Evolutionary conservation across 805 yeast genomes (phyloP).

Genomic region (Yamadazyma sp.): DNA sequence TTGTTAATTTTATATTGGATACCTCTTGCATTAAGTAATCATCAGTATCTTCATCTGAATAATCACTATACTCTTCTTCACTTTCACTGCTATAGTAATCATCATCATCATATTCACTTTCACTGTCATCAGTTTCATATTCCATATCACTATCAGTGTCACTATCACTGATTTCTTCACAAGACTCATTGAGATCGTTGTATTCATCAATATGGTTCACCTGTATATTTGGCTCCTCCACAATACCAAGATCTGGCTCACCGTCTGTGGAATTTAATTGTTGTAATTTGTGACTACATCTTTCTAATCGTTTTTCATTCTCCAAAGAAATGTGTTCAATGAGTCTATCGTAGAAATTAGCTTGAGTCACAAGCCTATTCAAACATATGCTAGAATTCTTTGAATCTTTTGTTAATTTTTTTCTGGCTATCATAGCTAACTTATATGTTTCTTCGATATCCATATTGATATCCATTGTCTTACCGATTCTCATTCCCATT

Average conservation of each 20-base stretch:
- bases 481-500: too few species aligned
- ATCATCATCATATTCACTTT: slow-evolving; percentile 1
- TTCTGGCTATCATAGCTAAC: not conserved
- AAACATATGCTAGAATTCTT: not conserved
- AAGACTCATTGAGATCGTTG: not conserved
- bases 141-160: not conserved
- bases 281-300: too few species aligned
- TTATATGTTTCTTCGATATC: slow-evolving; percentile 3
- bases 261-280: not conserved
- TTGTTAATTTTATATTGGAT: too few species aligned
- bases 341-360: slow-evolving; percentile 2
- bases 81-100: too few species aligned
- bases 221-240: not conserved
- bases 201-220: not conserved
- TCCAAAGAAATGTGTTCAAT: not conserved
- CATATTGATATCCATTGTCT: too few species aligned
- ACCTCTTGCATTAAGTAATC: too few species aligned
- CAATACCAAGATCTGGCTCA: not conserved
- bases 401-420: not conserved
- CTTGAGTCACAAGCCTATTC: slow-evolving; percentile 4
- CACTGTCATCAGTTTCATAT: too few species aligned
- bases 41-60: too few species aligned
- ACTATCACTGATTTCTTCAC: slow-evolving; percentile 1
- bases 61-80: too few species aligned
- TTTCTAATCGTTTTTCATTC: not conserved